phyloP scores from a whole-genome alignment of 441 rosid species.

The Mallotus repandus region DNA sequence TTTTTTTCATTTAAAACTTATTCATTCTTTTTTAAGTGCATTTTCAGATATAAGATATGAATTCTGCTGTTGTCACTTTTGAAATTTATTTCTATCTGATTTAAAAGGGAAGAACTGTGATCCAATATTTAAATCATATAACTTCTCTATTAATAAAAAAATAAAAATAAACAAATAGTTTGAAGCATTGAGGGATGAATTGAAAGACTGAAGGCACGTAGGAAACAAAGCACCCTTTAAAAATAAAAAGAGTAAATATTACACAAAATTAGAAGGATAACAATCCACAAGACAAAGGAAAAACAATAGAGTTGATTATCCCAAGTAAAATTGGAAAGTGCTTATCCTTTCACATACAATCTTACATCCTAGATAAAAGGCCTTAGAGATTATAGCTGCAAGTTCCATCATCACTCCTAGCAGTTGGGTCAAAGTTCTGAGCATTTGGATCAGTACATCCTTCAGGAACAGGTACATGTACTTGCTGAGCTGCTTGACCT shows the following conservation, averaged over 20 bases:
- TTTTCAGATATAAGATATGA: no score
- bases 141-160: no score
- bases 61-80: no score
- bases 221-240: background rate
- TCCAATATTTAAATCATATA: no score
- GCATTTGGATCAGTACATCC: slow-evolving; percentile 82
- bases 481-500: slow-evolving; percentile 90
- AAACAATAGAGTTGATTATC: slow-evolving; percentile 17
- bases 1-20: no score
- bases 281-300: slow-evolving; percentile 19
- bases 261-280: slow-evolving; percentile 44
- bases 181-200: no score
- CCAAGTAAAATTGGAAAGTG: slow-evolving; percentile 19
- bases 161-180: no score
- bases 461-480: slow-evolving; percentile 67
- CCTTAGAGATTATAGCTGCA: slow-evolving; percentile 48
- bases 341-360: background rate
- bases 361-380: background rate
- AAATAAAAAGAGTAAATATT: slow-evolving; percentile 6
- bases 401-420: slow-evolving; percentile 94
- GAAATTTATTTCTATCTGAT: no score
- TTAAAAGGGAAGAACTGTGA: no score
- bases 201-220: background rate
- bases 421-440: slow-evolving; percentile 80
- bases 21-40: no score